Conservation (phyloP, 108 stramenopile species). For the Cylindrotheca fusiformis region DNA sequence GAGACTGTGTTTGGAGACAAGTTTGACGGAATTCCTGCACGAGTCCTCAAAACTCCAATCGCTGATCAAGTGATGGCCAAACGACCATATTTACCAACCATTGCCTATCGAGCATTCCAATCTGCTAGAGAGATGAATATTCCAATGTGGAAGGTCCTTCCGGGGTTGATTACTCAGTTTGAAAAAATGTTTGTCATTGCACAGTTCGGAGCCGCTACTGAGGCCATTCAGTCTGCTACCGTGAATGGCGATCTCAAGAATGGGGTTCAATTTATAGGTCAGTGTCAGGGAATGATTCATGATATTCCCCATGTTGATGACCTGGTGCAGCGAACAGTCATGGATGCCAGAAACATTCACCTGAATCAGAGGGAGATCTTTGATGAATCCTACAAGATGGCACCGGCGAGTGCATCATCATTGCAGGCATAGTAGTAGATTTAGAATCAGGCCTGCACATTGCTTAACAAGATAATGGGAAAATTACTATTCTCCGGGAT, state of each 20-base stretch:
- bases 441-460: too few relatives aligned
- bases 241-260: constrained; percentile 68
- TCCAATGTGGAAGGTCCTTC: constrained; percentile 81
- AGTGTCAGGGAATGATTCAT: constrained; percentile 76
- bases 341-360: constrained; percentile 50
- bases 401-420: too few relatives aligned
- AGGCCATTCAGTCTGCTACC: constrained; percentile 69
- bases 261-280: constrained; percentile 89
- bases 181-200: constrained; percentile 81
- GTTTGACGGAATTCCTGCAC: constrained; percentile 86
- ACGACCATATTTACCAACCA: constrained; percentile 49
- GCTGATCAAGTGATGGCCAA: constrained; percentile 46
- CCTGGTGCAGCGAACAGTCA: constrained; percentile 66
- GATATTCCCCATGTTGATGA: constrained; percentile 81
- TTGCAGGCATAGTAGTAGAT: too few relatives aligned
- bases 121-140: constrained; percentile 71
- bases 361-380: constrained; percentile 17
- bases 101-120: constrained; percentile 63
- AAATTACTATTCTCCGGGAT: neutral
- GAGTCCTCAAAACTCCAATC: constrained; percentile 70
- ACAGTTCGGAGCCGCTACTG: constrained; percentile 87
- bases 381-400: too few relatives aligned
- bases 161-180: constrained; percentile 73
- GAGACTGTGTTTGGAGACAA: constrained; percentile 84
- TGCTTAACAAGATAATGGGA: neutral